Conservation (phyloP, 169 alveolate species). For the Plasmodium vivax region DNA sequence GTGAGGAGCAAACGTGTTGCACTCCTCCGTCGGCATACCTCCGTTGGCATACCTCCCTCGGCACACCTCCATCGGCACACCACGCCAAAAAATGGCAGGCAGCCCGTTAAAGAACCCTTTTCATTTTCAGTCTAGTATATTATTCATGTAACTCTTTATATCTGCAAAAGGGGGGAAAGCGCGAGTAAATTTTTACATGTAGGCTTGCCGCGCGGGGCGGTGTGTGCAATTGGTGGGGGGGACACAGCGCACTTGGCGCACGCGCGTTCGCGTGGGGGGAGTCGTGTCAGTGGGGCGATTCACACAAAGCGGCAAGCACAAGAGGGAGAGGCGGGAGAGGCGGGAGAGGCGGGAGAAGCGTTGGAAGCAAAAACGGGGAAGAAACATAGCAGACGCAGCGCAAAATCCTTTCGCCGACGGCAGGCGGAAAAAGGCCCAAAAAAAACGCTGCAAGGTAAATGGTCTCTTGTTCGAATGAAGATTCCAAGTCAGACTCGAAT, state of each 20-base stretch:
- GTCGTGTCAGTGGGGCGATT: background rate
- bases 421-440: background rate
- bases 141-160: conserved; percentile 25
- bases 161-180: conserved; percentile 50
- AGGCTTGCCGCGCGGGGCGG: background rate
- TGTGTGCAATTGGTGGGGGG: background rate
- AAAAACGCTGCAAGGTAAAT: background rate
- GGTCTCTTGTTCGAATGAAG: background rate
- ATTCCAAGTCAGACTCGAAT: background rate
- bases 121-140: conserved; percentile 46
- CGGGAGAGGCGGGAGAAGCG: too few species aligned
- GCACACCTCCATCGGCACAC: too few species aligned
- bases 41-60: too few species aligned
- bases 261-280: background rate
- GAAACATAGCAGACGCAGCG: background rate
- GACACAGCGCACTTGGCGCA: too few species aligned
- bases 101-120: background rate
- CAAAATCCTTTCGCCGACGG: background rate
- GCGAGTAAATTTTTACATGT: background rate
- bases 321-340: background rate
- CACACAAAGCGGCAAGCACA: background rate
- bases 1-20: background rate
- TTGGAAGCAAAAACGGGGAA: background rate
- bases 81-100: background rate
- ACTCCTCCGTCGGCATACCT: background rate